phyloP scores from a whole-genome alignment of 2,329 filamentous ascomycete species.

The Aschersonia sp. region DNA sequence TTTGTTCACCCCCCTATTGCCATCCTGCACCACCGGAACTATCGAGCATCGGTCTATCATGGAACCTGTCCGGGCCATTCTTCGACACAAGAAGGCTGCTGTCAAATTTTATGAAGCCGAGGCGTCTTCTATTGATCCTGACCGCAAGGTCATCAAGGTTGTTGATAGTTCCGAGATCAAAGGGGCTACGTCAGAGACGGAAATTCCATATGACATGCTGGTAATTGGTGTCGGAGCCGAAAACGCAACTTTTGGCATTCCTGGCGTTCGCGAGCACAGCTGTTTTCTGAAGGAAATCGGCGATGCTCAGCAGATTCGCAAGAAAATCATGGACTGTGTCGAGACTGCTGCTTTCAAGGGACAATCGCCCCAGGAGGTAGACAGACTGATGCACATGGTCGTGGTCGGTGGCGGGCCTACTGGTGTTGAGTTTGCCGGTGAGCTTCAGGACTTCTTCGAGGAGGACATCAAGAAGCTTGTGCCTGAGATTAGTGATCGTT shows the following conservation, averaged over 20 bases:
- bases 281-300: constrained; percentile 98
- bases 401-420: constrained; percentile 88
- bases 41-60: constrained; percentile 99
- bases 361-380: constrained; percentile 72
- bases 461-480: constrained; percentile 97
- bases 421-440: constrained; percentile 94
- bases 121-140: constrained; percentile 85
- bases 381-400: constrained; percentile 96
- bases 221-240: constrained; percentile 94
- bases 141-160: constrained; percentile 77
- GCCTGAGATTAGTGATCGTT: constrained; percentile 85
- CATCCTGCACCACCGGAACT: constrained; percentile 91
- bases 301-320: constrained; percentile 91
- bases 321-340: constrained; percentile 99
- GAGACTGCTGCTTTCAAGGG: constrained; percentile 98
- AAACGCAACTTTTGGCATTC: constrained; percentile 97
- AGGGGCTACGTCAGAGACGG: constrained; percentile 65
- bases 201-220: constrained; percentile 95
- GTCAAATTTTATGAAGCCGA: constrained; percentile 98
- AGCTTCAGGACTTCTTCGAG: constrained; percentile 98
- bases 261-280: constrained; percentile 84
- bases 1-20: constrained; percentile 93
- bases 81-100: constrained; percentile 82
- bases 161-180: constrained; percentile 88
- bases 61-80: constrained; percentile 94